Evolutionary conservation across 495 filamentous ascomycete species (phyloP).

Genomic region (Aspergillus kassunensis): DNA sequence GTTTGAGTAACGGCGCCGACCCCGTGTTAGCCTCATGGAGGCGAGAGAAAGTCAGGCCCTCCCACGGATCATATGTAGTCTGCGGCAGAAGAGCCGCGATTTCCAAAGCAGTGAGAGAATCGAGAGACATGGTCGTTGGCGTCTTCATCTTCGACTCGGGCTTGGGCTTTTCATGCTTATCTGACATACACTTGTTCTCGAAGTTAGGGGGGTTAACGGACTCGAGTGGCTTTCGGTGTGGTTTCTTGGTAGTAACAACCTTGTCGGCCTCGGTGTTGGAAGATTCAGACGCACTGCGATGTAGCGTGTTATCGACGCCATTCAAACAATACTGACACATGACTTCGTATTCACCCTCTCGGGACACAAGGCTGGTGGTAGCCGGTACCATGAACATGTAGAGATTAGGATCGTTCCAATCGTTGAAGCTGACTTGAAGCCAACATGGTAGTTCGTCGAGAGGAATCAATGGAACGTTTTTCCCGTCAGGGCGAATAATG

Average conservation of each 20-base stretch:
- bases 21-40: neutral
- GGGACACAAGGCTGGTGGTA: conserved; percentile 21
- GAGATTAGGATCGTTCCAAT: conserved; percentile 16
- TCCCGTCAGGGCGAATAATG: conserved; percentile 29
- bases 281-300: conserved; percentile 28
- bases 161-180: neutral
- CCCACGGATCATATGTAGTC: neutral
- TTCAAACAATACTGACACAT: conserved; percentile 33
- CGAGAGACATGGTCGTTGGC: no score
- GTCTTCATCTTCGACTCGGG: no score
- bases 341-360: conserved; percentile 37
- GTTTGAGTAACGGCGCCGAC: neutral
- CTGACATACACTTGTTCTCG: neutral
- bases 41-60: neutral
- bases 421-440: conserved; percentile 27
- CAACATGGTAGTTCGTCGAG: conserved; percentile 38
- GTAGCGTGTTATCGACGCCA: conserved; percentile 23
- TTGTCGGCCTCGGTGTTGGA: neutral
- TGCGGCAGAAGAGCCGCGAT: neutral
- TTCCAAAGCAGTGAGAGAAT: neutral
- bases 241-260: neutral
- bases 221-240: no score
- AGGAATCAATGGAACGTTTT: conserved; percentile 28
- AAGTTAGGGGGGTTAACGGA: no score
- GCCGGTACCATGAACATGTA: conserved; percentile 23